A percentile compares a stretch with the other conserved stretches of the same genome.
phyloP scores from a whole-genome alignment of 768 basidiomycete species.

The Suillus alpinus region DNA sequence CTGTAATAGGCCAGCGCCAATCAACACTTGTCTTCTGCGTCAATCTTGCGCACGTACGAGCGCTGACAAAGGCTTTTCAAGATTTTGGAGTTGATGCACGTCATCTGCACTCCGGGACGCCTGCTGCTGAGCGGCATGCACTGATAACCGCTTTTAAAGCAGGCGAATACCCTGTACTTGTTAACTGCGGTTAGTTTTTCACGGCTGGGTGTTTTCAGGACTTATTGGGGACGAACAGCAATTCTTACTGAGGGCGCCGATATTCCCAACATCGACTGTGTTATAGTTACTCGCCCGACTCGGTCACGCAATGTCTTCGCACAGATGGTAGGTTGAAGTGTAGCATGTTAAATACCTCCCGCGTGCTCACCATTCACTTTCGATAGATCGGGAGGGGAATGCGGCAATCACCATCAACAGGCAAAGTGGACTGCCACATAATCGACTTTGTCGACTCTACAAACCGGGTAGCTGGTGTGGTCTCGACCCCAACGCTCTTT shows the following conservation, averaged over 20 bases:
- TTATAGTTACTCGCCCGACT: conserved; percentile 85
- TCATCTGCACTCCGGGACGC: conserved; percentile 71
- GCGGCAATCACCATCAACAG: conserved; percentile 76
- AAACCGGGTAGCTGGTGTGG: conserved; percentile 62
- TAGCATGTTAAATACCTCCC: not conserved
- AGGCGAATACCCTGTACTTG: conserved; percentile 77
- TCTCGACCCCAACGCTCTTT: conserved; percentile 80
- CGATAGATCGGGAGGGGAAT: conserved; percentile 90
- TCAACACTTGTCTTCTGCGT: conserved; percentile 95
- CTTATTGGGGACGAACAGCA: conserved; percentile 35
- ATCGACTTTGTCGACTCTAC: conserved; percentile 89
- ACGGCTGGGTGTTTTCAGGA: not conserved
- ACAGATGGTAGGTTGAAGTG: conserved; percentile 69
- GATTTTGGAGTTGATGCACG: conserved; percentile 80
- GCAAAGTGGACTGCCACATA: conserved; percentile 81
- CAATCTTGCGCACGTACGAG: conserved; percentile 74
- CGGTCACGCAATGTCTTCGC: conserved; percentile 85
- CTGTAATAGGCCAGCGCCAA: conserved; percentile 52
- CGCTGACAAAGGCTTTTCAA: conserved; percentile 71
- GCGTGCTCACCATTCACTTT: conserved; percentile 1
- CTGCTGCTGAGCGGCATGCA: conserved; percentile 55
- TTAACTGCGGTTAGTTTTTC: conserved; percentile 72
- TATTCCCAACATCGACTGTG: conserved; percentile 92
- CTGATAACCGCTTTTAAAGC: conserved; percentile 66
- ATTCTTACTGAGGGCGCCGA: conserved; percentile 94